Base-by-base conservation (phyloP, 1,284 basidiomycete species). In the Rhodotorula sp. region DNA sequence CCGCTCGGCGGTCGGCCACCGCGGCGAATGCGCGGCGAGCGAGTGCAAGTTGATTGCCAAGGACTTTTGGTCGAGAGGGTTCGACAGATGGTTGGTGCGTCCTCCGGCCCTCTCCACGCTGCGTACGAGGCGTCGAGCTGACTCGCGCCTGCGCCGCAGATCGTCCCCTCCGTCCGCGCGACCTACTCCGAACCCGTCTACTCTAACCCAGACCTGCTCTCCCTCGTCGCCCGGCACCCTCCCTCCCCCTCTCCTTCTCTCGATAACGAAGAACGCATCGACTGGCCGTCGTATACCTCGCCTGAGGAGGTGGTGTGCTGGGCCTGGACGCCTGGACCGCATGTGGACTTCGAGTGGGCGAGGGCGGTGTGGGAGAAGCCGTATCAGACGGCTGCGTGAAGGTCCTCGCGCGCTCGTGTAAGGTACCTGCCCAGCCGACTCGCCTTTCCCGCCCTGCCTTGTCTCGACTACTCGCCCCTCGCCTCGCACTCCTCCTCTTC, bases 1-100 rank as follows among this genome's bases (percentile, higher is more conserved):
- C 59, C 47, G 71, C 0, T 64, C 51, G 13, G 68, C 68, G 8
- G 39, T 74, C 15, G 51, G 58, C 46, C 36, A 53, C 4, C 36
- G 6, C 17, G 67, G 67, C 46, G 65, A 72, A 51, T 74, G 73
- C 48, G 66, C 73, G 4, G 73, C 71, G 7, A 68, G 66, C 30
- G 73, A 74, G 56, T 74, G 73, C 64, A 74, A 74, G 53, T 68
- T 67, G 11, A 48, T 74, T 32, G 73, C 73, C 0, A 55, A 59
- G 22, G 73, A 74, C 48, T 68, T 74, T 29, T 74, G 73, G 73
- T 53, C 62, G 15, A 54, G 66, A n/a, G 73, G 71, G 0, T 67
- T 65, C 51, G 61, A 61, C 22, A 66, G 73, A 3, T 74, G 73
- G 73, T 8, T 74, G 7, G 67, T 72, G 22, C 22, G 65, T 39